phyloP scores from a whole-genome alignment of 2,329 filamentous ascomycete species.

The Leptographium procerum region DNA sequence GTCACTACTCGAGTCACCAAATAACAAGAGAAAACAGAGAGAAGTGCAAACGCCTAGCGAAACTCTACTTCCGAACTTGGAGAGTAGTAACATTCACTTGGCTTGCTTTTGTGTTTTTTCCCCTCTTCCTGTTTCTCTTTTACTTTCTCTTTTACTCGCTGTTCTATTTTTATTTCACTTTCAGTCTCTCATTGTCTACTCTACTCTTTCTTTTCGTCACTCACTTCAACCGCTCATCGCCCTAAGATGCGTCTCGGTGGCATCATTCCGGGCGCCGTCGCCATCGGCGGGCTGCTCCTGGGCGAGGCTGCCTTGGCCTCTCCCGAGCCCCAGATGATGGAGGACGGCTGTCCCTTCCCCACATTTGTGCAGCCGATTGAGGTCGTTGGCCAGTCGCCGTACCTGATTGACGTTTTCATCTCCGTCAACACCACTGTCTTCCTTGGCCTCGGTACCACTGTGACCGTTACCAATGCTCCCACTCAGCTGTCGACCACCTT shows the following conservation, averaged over 20 bases:
- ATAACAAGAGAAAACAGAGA: too few relatives aligned
- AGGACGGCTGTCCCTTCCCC: constrained; percentile 6
- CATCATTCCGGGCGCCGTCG: background rate
- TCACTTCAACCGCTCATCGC: background rate
- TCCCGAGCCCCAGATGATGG: background rate
- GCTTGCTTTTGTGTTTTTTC: background rate
- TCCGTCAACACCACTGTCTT: constrained; percentile 9
- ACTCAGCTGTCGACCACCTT: constrained; percentile 7
- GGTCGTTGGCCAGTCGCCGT: constrained; percentile 5
- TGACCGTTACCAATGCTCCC: constrained; percentile 10
- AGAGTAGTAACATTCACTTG: background rate
- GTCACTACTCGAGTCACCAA: too few relatives aligned
- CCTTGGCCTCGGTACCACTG: constrained; percentile 6
- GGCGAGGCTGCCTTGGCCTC: constrained; percentile 1
- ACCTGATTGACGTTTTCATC: constrained; percentile 5
- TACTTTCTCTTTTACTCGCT: background rate
- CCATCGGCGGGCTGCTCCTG: constrained; percentile 3
- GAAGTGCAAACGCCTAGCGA: background rate
- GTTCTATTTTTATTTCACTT: background rate
- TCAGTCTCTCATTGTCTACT: background rate
- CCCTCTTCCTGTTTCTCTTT: background rate
- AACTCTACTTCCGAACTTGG: background rate
- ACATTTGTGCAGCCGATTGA: constrained; percentile 11
- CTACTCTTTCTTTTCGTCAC: background rate
- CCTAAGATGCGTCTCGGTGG: background rate